A percentile compares a stretch with the other conserved stretches of the same genome.
Conservation (phyloP, 2,329 filamentous ascomycete species). For the Exophiala dermatitidis region DNA sequence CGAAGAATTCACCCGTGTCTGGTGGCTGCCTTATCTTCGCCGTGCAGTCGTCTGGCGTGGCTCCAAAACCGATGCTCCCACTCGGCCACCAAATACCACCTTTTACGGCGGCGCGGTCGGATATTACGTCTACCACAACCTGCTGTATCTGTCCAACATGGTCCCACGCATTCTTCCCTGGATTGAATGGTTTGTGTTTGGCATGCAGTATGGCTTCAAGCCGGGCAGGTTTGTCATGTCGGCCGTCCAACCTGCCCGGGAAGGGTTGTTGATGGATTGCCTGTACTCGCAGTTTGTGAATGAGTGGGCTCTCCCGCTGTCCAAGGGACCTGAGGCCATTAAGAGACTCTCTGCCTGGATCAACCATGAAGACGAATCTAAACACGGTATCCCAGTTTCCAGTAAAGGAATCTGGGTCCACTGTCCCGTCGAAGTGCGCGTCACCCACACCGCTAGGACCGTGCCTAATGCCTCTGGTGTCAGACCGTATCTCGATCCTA, state of each 20-base stretch:
- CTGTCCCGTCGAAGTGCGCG: constrained; percentile 85
- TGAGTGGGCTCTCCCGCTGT: constrained; percentile 88
- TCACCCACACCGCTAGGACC: constrained; percentile 57
- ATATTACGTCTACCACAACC: constrained; percentile 84
- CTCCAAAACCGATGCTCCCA: constrained; percentile 62
- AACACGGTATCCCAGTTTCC: constrained; percentile 66
- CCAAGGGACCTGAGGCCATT: constrained; percentile 80
- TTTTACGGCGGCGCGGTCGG: constrained; percentile 80
- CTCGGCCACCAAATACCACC: constrained; percentile 53
- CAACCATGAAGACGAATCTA: constrained; percentile 58
- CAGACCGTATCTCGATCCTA: constrained; percentile 66
- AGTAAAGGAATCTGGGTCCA: constrained; percentile 75
- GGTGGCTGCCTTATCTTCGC: constrained; percentile 94
- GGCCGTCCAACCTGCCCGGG: constrained; percentile 72
- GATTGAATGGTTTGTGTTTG: constrained; percentile 95
- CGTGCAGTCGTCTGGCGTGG: constrained; percentile 85
- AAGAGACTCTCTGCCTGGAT: constrained; percentile 80
- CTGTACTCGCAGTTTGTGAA: constrained; percentile 98
- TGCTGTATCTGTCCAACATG: constrained; percentile 73
- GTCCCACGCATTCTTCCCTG: constrained; percentile 72
- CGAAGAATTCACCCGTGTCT: constrained; percentile 84
- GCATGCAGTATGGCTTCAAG: constrained; percentile 91
- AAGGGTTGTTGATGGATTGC: constrained; percentile 90
- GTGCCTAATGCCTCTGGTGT: constrained; percentile 33
- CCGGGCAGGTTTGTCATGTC: constrained; percentile 56